Conservation (phyloP, 2,329 filamentous ascomycete species). For the Epichloe hybrida region DNA sequence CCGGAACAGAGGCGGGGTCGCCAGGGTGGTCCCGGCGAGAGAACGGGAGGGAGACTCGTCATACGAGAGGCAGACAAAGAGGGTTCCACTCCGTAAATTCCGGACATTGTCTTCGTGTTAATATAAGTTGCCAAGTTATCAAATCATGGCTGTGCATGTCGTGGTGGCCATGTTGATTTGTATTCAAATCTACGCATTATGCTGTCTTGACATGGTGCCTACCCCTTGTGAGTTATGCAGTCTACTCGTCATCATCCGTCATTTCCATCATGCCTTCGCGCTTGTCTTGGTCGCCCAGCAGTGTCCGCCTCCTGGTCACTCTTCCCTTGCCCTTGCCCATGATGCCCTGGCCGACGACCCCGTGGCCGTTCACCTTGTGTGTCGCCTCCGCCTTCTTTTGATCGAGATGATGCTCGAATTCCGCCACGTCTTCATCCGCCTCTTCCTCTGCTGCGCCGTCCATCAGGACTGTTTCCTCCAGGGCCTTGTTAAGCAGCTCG, state of each 20-base stretch:
- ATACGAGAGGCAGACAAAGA: neutral
- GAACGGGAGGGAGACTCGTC: neutral
- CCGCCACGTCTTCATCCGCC: conserved; percentile 30
- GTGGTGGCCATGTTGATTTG: too few species aligned
- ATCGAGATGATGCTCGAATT: conserved; percentile 40
- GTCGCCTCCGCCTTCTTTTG: conserved; percentile 31
- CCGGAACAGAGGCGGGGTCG: too few species aligned
- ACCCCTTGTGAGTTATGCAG: neutral
- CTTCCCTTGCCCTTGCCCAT: conserved; percentile 28
- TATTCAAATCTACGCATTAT: too few species aligned
- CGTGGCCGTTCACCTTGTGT: conserved; percentile 20
- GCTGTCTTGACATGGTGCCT: neutral
- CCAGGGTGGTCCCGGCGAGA: too few species aligned
- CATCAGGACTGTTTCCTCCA: conserved; percentile 44
- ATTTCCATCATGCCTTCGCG: conserved; percentile 42
- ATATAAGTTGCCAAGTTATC: too few species aligned
- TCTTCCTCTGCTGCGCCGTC: conserved; percentile 33
- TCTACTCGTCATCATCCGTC: conserved; percentile 36
- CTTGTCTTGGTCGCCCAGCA: conserved; percentile 21
- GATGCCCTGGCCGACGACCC: conserved; percentile 10
- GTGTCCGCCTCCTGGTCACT: conserved; percentile 20
- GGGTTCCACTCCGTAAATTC: too few species aligned
- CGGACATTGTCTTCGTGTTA: too few species aligned
- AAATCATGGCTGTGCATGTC: too few species aligned
- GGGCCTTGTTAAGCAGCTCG: conserved; percentile 59